phyloP scores from a whole-genome alignment of 2,329 filamentous ascomycete species.

The Mycosphaerella sp. region DNA sequence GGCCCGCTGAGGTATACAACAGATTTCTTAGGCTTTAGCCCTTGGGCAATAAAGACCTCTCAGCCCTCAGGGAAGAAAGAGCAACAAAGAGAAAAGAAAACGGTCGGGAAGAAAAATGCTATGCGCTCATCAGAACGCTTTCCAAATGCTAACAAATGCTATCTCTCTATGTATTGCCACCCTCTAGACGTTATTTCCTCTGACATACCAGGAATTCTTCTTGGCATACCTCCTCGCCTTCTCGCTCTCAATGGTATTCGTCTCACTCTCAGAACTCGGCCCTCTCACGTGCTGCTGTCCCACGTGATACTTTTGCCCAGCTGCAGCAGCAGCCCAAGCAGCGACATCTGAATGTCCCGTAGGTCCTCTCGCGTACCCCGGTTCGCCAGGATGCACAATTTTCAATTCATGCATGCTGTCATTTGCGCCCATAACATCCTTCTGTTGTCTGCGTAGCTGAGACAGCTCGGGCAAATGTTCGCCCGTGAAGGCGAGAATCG shows the following conservation, averaged over 20 bases:
- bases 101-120: too few species aligned
- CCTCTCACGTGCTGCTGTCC: not conserved
- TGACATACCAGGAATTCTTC: conserved; percentile 9
- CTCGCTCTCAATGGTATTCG: conserved; percentile 1
- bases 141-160: too few species aligned
- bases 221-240: conserved; percentile 4
- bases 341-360: conserved; percentile 7
- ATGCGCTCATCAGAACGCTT: too few species aligned
- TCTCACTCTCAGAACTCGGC: not conserved
- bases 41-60: too few species aligned
- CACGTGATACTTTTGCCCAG: not conserved
- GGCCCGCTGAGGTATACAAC: too few species aligned
- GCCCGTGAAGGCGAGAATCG: conserved; percentile 11
- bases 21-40: too few species aligned
- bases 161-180: too few species aligned
- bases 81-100: too few species aligned
- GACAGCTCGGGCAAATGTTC: conserved; percentile 11
- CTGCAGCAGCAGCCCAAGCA: conserved; percentile 5
- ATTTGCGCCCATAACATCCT: not conserved
- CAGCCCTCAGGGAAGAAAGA: too few species aligned
- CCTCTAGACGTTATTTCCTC: conserved; percentile 1
- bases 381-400: not conserved
- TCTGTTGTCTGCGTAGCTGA: not conserved
- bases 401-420: conserved; percentile 5
- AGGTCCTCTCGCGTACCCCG: conserved; percentile 1